A percentile compares a stretch with the other conserved stretches of the same genome.
Evolutionary conservation across 2,329 filamentous ascomycete species (phyloP).

Genomic region (Pseudogymnoascus sp.): DNA sequence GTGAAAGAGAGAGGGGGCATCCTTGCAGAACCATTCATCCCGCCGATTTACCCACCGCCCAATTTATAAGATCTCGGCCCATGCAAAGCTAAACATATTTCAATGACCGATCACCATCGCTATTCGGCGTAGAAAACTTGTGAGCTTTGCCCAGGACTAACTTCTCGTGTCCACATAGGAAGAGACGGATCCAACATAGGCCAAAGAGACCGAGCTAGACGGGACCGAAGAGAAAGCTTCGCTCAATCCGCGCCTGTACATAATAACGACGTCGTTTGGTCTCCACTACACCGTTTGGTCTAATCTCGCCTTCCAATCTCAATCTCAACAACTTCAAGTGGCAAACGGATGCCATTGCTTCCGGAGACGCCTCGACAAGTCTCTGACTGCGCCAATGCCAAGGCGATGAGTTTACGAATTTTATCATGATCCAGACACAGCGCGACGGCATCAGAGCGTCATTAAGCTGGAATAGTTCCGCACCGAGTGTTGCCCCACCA

Average conservation of each 20-base stretch:
- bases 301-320: background rate
- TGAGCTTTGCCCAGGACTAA: background rate
- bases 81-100: background rate
- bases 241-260: background rate
- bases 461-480: conserved; percentile 1
- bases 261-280: background rate
- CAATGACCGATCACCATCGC: conserved; percentile 2
- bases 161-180: background rate
- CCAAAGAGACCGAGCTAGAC: background rate
- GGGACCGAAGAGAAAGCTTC: background rate
- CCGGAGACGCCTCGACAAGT: background rate
- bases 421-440: conserved; percentile 3
- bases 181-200: background rate
- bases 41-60: background rate
- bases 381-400: background rate
- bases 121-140: background rate
- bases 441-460: conserved; percentile 6
- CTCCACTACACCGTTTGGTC: background rate
- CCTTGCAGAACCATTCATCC: background rate
- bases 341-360: conserved; percentile 1
- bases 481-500: background rate
- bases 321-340: background rate
- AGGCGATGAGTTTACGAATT: background rate
- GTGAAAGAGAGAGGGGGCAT: background rate
- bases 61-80: conserved; percentile 8